Percentiles rank a stretch among this genome's conserved stretches.
These are phyloP conservation scores for Phaeosphaeriaceae sp. DNA, from an alignment of 2,329 filamentous ascomycete genomes.

Conservation along the genomic window DNA sequence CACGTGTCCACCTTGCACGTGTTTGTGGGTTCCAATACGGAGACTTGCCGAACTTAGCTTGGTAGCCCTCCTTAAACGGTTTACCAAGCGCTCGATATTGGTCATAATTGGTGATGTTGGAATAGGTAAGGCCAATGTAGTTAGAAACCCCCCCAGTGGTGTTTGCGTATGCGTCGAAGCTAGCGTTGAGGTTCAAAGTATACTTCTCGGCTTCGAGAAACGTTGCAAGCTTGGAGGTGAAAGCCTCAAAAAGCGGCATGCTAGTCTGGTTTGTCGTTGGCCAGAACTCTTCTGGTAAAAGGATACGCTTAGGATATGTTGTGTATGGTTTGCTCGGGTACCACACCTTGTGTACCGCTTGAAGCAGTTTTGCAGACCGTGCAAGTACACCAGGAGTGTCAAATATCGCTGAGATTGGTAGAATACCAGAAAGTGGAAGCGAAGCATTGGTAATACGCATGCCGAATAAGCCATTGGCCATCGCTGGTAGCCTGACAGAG, in stretches of 20 bases:
- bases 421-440: conserved; percentile 14
- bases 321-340: conserved; percentile 10
- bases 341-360: conserved; percentile 15
- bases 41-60: conserved; percentile 13
- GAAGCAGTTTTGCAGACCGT: conserved; percentile 17
- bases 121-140: conserved; percentile 19
- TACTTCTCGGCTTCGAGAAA: conserved; percentile 13
- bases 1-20: conserved; percentile 12
- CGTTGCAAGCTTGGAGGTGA: conserved; percentile 12
- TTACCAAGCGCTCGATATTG: conserved; percentile 14
- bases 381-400: conserved; percentile 22
- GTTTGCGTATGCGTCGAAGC: conserved; percentile 17
- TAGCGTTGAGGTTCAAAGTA: conserved; percentile 11
- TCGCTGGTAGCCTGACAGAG: conserved; percentile 12
- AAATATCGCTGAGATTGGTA: conserved; percentile 19
- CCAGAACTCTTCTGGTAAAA: conserved; percentile 19
- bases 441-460: conserved; percentile 21
- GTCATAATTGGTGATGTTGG: conserved; percentile 20
- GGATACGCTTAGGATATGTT: conserved; percentile 12
- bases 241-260: conserved; percentile 13
- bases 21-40: conserved; percentile 20
- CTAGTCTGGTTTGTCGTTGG: conserved; percentile 16
- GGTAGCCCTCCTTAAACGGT: conserved; percentile 13
- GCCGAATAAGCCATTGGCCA: conserved; percentile 15
- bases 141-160: conserved; percentile 9